Evolutionary conservation across 208 protist species (phyloP).

Genomic region (Trypanosoma rangeli): DNA sequence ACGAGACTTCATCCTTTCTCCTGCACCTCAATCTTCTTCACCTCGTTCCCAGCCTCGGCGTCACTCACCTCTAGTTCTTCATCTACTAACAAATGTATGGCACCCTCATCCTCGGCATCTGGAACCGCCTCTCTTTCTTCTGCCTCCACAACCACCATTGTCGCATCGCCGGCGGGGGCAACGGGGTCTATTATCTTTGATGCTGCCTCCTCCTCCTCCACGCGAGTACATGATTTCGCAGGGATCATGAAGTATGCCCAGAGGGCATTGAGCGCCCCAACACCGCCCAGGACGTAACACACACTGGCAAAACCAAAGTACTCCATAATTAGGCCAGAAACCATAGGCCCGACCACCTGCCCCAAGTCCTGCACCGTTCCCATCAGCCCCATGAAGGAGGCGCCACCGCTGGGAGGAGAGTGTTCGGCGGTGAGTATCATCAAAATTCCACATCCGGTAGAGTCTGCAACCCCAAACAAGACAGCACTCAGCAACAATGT

Average conservation of each 20-base stretch:
- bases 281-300: slow-evolving; percentile 43
- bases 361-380: slow-evolving; percentile 67
- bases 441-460: slow-evolving; percentile 63
- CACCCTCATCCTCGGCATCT: background rate
- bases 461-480: slow-evolving; percentile 63
- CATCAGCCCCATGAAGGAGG: slow-evolving; percentile 81
- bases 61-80: background rate
- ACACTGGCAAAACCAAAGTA: slow-evolving; percentile 34
- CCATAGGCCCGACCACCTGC: slow-evolving; percentile 59
- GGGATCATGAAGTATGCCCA: slow-evolving; percentile 52
- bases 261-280: slow-evolving; percentile 40
- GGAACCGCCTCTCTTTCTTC: background rate
- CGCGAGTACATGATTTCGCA: slow-evolving; percentile 25
- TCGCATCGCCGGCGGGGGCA: background rate
- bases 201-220: slow-evolving; percentile 4
- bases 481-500: slow-evolving; percentile 40
- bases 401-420: slow-evolving; percentile 47
- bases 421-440: slow-evolving; percentile 75
- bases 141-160: background rate
- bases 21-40: background rate
- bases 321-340: slow-evolving; percentile 38
- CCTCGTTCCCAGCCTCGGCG: background rate
- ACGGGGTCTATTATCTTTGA: background rate
- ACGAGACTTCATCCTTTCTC: background rate
- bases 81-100: background rate